Base-by-base conservation (phyloP, 2,329 filamentous ascomycete species). In the Sarocladiaceae sp. region DNA sequence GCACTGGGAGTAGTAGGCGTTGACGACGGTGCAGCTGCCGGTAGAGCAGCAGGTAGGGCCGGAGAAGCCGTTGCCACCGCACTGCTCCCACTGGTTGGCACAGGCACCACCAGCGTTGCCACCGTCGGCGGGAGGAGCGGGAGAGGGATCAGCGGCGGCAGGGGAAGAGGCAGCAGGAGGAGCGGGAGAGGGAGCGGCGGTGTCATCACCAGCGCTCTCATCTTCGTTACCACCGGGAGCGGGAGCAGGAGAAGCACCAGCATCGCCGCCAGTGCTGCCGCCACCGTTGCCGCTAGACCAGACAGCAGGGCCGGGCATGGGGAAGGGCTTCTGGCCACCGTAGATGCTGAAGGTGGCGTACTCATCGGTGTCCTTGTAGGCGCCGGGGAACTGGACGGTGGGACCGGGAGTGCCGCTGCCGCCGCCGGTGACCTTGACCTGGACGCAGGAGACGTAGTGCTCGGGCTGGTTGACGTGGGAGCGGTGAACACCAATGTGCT, bases 401-500 rank as follows among this genome's bases (percentile, higher is more conserved):
- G 47, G 49, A 15, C 48, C 46, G 18, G 53, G 53, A 2, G 20
- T 48, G 24, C 51, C 51, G 39, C 21, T 50, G 24, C 54, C 53
- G 15, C 50, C 48, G 23, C 45, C 43, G 9, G 43, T 44, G 21
- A 55, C 46, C 45, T 50, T 51, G 47, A 55, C 44, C 47, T 55
- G 50, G 19, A 49, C 48, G 37, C 53, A 55, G 31, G 47, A 47
- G 44, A 44, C 43, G 47, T 49, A 49, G 47, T 49, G 49, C 50
- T 56, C 51, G 32, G 53, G 50, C 49, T 55, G 48, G 41, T 51
- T 50, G 40, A 50, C 50, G 44, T 55, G 53, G 16, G 53, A 53
- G 21, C 50, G 49, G 43, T 54, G 53, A 24, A 56, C 27, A 6
- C 50, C 61, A 41, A 64, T 62, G 42, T 63, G 61, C 50, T 65